Conservation (phyloP, 2,329 filamentous ascomycete species). For the Nemania sp. region DNA sequence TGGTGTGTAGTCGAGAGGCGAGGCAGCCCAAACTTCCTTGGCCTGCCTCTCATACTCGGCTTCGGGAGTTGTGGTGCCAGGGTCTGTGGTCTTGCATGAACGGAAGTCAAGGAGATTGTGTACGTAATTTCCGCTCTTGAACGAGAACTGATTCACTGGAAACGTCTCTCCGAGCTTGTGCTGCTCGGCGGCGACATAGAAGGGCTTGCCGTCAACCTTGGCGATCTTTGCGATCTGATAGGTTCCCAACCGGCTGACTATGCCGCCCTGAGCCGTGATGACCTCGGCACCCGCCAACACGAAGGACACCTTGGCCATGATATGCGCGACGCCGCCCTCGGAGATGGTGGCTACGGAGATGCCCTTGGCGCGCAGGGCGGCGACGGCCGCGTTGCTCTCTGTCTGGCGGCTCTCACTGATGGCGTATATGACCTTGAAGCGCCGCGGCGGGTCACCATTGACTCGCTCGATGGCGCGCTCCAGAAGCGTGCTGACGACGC, state of each 20-base stretch:
- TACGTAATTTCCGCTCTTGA: constrained; percentile 42
- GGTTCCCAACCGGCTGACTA: constrained; percentile 84
- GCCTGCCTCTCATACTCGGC: constrained; percentile 23
- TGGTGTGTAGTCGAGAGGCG: constrained; percentile 30
- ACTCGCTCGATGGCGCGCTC: constrained; percentile 70
- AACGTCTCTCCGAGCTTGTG: constrained; percentile 95
- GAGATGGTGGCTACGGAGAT: constrained; percentile 84
- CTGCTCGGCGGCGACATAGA: constrained; percentile 92
- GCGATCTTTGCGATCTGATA: constrained; percentile 87
- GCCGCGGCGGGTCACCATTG: constrained; percentile 55
- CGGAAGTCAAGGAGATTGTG: constrained; percentile 44
- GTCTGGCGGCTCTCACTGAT: constrained; percentile 57
- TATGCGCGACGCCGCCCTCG: constrained; percentile 76
- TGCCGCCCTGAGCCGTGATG: constrained; percentile 90
- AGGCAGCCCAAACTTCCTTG: constrained; percentile 17
- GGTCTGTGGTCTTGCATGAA: constrained; percentile 18
- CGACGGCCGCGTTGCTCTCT: constrained; percentile 74
- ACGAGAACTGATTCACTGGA: constrained; percentile 70
- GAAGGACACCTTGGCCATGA: constrained; percentile 73
- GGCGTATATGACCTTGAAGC: constrained; percentile 85
- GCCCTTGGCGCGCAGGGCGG: constrained; percentile 70
- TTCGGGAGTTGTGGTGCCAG: background rate
- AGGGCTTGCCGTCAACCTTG: constrained; percentile 64
- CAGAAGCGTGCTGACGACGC: constrained; percentile 80
- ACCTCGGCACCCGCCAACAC: constrained; percentile 77